Evolutionary conservation across 2,329 filamentous ascomycete genomes (phyloP), one percentile per base, ranked within the genome.

Genomic region (Blumeria hordei): DNA sequence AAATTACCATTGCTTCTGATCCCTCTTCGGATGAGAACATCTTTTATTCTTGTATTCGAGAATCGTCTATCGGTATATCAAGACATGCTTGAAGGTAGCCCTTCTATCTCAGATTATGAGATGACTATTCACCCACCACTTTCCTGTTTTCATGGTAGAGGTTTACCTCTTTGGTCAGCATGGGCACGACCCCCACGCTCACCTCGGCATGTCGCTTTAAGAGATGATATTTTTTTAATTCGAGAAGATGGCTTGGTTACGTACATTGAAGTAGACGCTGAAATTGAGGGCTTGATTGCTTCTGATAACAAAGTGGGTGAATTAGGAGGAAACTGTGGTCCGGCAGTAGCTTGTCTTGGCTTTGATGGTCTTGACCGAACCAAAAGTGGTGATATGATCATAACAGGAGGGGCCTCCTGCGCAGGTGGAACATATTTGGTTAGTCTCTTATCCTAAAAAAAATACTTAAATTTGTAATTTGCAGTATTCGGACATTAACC

Each of bases 191-290:
- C 88, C 1, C 75, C 78, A 57, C 80, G 90, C 7, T 74, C 53
- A 6, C 55, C 79, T 28, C 74, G 74, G 57, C 83, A 81, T 60
- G 75, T 76, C 54, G 70, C 75, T 55, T 73, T 71, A 16, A 78
- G 80, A 37, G 92, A 96, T 63, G 79, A 82, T 57, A 79, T 96
- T 52, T 94, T 92, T 63, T 70, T 98, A 14, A 85, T 83, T 10
- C 79, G 88, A 55, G 90, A 96, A 68, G 90, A 96, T 64, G 92
- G 92, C 3, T 71, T 81, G 52, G 74, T 95, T 9, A 76, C 81
- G 55, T 85, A 83, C 59, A 68, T 90, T 4, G 80, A 87, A 60
- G 78, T 86, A 57, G 75, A 77, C 45, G 73, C 73, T 35, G 66
- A 70, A 52, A 67, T 68, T 43, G 71, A 70, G 58, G 75, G 73